These are phyloP conservation scores for Exidia glandulosa DNA, from an alignment of 768 basidiomycete species.

Conservation along the genomic window DNA sequence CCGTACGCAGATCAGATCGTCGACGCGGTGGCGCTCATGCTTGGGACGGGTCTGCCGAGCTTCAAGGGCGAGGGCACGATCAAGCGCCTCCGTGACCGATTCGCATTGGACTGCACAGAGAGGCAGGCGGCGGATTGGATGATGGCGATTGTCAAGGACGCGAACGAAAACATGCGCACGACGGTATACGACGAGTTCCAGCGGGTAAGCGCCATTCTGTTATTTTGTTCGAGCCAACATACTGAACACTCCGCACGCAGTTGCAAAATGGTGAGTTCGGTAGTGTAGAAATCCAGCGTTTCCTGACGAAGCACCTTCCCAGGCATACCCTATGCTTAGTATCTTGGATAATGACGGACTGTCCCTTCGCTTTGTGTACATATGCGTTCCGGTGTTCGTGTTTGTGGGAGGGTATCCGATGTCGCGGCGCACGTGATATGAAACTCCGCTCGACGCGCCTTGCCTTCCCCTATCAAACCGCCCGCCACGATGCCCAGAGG, in stretches of 20 bases:
- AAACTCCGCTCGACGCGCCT: too few species aligned
- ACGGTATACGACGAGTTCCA: conserved; percentile 96
- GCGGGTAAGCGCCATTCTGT: conserved; percentile 38
- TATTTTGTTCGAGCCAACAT: neutral
- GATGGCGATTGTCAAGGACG: conserved; percentile 80
- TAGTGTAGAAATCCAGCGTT: too few species aligned
- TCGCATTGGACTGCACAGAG: conserved; percentile 72
- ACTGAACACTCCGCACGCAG: conserved; percentile 15
- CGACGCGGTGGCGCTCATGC: conserved; percentile 84
- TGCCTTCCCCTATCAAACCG: too few species aligned
- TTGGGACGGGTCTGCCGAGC: conserved; percentile 86
- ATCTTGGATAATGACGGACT: too few species aligned
- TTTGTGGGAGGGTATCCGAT: too few species aligned
- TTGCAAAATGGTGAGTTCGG: conserved; percentile 45
- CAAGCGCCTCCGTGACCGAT: conserved; percentile 74
- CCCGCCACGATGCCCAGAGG: too few species aligned
- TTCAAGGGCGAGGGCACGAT: conserved; percentile 97
- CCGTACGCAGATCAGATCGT: conserved; percentile 87
- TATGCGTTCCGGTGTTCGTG: too few species aligned
- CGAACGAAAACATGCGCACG: conserved; percentile 88
- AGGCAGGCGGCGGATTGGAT: conserved; percentile 90
- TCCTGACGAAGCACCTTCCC: too few species aligned
- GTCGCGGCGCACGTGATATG: too few species aligned
- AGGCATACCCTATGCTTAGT: too few species aligned
- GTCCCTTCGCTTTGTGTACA: too few species aligned